A percentile compares a stretch with the other conserved stretches of the same genome.
phyloP scores from a whole-genome alignment of 441 rosid species.

The Populus hybrid region DNA sequence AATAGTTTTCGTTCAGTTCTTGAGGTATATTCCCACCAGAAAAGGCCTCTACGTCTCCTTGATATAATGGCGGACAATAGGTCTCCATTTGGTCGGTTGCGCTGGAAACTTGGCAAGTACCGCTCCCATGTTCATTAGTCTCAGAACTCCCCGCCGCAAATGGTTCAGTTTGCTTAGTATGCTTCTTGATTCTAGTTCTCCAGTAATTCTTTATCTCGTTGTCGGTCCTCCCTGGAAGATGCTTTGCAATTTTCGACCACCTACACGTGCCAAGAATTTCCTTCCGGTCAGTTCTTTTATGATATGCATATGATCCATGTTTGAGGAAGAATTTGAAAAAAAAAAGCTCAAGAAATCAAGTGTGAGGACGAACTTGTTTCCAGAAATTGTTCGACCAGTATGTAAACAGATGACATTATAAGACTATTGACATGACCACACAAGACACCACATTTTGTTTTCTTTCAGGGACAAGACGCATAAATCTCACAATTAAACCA shows the following conservation, averaged over 20 bases:
- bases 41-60: slow-evolving; percentile 23
- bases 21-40: slow-evolving; percentile 22
- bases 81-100: slow-evolving; percentile 38
- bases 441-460: no score
- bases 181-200: slow-evolving; percentile 96
- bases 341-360: neutral
- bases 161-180: slow-evolving; percentile 59
- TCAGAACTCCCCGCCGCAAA: slow-evolving; percentile 40
- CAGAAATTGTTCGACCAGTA: no score
- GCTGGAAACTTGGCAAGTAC: slow-evolving; percentile 41
- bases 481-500: no score
- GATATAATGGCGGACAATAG: slow-evolving; percentile 48
- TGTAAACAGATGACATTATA: no score
- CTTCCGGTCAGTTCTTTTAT: neutral
- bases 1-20: slow-evolving; percentile 56
- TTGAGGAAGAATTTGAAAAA: neutral
- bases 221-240: slow-evolving; percentile 96
- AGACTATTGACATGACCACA: no score
- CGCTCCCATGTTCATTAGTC: slow-evolving; percentile 36
- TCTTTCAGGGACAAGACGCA: no score
- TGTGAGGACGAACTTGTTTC: neutral
- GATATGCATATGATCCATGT: neutral
- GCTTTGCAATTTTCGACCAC: slow-evolving; percentile 99
- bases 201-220: slow-evolving; percentile 94
- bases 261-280: slow-evolving; percentile 23